A percentile compares a stretch with the other conserved stretches of the same genome.
Evolutionary conservation across 1,284 basidiomycete species (phyloP).

Genomic region (Boletus smithii): DNA sequence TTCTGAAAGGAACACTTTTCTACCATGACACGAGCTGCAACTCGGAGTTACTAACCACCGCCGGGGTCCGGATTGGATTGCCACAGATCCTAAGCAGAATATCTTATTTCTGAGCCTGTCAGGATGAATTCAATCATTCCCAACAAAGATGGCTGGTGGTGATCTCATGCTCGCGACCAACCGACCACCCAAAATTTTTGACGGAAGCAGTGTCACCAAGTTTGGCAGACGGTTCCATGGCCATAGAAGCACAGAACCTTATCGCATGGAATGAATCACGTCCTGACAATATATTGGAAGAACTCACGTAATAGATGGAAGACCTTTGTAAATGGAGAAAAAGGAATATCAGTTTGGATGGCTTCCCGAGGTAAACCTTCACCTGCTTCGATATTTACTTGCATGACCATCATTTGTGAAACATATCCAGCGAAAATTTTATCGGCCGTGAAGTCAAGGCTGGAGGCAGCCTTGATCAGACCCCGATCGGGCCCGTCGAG

Average conservation of each 20-base stretch:
- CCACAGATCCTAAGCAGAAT: conserved; percentile 44
- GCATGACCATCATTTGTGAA: conserved; percentile 27
- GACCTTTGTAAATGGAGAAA: conserved; percentile 39
- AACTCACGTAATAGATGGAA: conserved; percentile 31
- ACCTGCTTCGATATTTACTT: neutral
- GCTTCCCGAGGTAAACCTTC: conserved; percentile 37
- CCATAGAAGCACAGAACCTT: conserved; percentile 44
- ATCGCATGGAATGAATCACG: conserved; percentile 35
- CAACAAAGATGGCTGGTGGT: no score
- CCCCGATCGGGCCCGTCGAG: conserved; percentile 24
- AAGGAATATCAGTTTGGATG: conserved; percentile 36
- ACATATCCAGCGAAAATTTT: conserved; percentile 29
- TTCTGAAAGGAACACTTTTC: conserved; percentile 41
- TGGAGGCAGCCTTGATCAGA: conserved; percentile 24
- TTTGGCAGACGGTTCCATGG: no score
- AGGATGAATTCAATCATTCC: no score
- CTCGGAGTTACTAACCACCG: no score
- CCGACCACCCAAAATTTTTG: conserved; percentile 41
- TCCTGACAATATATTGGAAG: conserved; percentile 19
- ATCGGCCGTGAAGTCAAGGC: conserved; percentile 12
- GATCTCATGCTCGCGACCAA: no score
- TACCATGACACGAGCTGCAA: conserved; percentile 38
- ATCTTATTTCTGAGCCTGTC: no score
- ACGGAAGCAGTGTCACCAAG: conserved; percentile 42
- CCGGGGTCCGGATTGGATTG: conserved; percentile 38